Conservation (phyloP, 192 early-diverging fungal species). For the Coemansia sp. region DNA sequence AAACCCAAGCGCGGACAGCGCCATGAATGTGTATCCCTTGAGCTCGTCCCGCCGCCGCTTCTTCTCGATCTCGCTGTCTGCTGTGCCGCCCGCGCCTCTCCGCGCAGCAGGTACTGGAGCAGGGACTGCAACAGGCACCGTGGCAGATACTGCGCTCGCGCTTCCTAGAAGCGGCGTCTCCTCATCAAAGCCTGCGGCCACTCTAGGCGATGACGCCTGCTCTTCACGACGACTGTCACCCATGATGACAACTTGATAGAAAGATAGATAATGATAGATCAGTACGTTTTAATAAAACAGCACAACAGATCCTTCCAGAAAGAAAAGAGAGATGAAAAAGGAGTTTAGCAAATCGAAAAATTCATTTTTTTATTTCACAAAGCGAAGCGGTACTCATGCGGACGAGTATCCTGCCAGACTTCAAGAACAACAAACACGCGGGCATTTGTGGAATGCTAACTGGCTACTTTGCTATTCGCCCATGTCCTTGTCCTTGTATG, state of each 20-base stretch:
- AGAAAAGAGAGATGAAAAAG: background rate
- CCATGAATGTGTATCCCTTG: conserved; percentile 58
- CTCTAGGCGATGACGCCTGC: background rate
- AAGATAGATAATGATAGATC: background rate
- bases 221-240: background rate
- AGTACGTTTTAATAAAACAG: background rate
- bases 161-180: conserved; percentile 11
- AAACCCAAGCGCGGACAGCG: conserved; percentile 70
- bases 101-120: background rate
- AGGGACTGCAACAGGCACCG: too few relatives aligned
- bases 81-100: background rate
- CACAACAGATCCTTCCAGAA: background rate
- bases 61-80: conserved; percentile 1
- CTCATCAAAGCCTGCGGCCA: background rate
- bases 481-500: too few relatives aligned
- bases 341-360: background rate
- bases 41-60: conserved; percentile 33
- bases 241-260: background rate
- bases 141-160: background rate
- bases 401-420: too few relatives aligned
- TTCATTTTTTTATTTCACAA: background rate
- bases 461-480: too few relatives aligned
- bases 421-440: too few relatives aligned
- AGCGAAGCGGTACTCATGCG: too few relatives aligned
- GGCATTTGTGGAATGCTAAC: too few relatives aligned